phyloP scores from a whole-genome alignment of 2,329 filamentous ascomycete species.

The Xylariales sp. region DNA sequence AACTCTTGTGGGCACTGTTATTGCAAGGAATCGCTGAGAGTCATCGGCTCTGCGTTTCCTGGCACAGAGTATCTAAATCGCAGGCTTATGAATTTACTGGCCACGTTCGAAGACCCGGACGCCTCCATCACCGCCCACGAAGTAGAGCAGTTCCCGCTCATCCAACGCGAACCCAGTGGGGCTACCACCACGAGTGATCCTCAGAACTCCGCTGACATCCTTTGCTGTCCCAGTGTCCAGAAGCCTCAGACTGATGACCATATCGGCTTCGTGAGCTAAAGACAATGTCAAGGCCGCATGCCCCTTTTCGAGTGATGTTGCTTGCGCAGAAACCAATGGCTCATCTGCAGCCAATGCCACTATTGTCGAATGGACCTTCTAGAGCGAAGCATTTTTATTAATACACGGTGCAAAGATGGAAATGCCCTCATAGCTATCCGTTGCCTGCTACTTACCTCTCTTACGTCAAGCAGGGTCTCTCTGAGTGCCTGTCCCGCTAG shows the following conservation, averaged over 20 bases:
- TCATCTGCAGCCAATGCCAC: slow-evolving; percentile 68
- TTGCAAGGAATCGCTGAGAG: no score
- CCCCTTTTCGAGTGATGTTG: slow-evolving; percentile 63
- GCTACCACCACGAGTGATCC: slow-evolving; percentile 59
- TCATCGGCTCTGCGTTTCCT: no score
- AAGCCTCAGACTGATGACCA: slow-evolving; percentile 66
- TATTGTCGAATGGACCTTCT: slow-evolving; percentile 62
- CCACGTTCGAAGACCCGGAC: slow-evolving; percentile 84
- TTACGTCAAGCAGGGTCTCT: slow-evolving; percentile 52
- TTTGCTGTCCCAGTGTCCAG: slow-evolving; percentile 84
- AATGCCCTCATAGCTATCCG: no score
- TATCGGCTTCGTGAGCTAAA: slow-evolving; percentile 69
- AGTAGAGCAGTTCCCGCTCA: slow-evolving; percentile 74
- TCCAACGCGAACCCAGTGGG: slow-evolving; percentile 29
- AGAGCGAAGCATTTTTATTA: slow-evolving; percentile 10
- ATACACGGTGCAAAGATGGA: no score
- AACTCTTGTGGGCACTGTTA: no score
- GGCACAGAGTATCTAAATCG: no score
- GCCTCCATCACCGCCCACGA: slow-evolving; percentile 71
- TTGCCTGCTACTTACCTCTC: slow-evolving; percentile 60
- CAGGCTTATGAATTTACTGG: slow-evolving; percentile 34
- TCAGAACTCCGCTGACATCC: slow-evolving; percentile 84
- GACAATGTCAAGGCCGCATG: slow-evolving; percentile 68
- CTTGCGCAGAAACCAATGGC: slow-evolving; percentile 58
- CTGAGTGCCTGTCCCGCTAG: slow-evolving; percentile 42